phyloP scores from a whole-genome alignment of 2,329 filamentous ascomycete species.

The Biscogniauxia sp. region DNA sequence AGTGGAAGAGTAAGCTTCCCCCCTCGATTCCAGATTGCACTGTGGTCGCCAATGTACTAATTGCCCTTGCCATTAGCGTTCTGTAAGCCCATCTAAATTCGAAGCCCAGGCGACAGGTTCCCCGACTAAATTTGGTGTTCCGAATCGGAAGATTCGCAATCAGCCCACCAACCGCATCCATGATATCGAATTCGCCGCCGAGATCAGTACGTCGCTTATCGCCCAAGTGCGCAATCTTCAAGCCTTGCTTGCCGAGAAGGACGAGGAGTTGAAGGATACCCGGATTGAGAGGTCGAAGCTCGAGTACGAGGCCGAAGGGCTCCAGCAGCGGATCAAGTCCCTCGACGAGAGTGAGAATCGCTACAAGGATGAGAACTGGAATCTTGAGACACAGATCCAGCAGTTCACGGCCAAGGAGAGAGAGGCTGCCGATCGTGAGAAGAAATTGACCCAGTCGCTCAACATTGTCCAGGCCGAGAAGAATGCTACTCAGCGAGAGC shows the following conservation, averaged over 20 bases:
- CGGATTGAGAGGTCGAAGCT: conserved; percentile 74
- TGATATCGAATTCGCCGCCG: conserved; percentile 97
- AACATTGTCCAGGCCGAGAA: conserved; percentile 73
- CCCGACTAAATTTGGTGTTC: conserved; percentile 83
- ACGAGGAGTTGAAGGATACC: conserved; percentile 76
- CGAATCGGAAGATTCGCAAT: conserved; percentile 84
- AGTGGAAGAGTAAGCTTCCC: conserved; percentile 48
- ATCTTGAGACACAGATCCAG: conserved; percentile 86
- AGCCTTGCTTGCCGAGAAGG: conserved; percentile 77
- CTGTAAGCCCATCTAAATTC: conserved; percentile 73
- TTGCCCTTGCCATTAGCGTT: conserved; percentile 48
- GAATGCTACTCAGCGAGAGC: conserved; percentile 72
- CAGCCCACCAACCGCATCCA: conserved; percentile 85
- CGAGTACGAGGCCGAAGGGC: conserved; percentile 76
- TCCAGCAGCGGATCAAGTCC: conserved; percentile 75
- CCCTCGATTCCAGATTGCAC: neutral
- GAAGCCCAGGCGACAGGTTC: conserved; percentile 81
- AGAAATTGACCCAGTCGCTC: conserved; percentile 72
- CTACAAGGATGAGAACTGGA: conserved; percentile 99
- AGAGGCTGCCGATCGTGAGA: conserved; percentile 78
- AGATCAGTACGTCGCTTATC: conserved; percentile 92
- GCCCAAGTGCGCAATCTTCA: conserved; percentile 93
- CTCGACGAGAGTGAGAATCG: conserved; percentile 92
- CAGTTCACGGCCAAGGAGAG: conserved; percentile 72
- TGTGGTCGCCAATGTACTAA: neutral